Evolutionary conservation across 139 green algal genomes (phyloP), one percentile per base, ranked within the genome.

Genomic region (Nannochloris sp.): DNA sequence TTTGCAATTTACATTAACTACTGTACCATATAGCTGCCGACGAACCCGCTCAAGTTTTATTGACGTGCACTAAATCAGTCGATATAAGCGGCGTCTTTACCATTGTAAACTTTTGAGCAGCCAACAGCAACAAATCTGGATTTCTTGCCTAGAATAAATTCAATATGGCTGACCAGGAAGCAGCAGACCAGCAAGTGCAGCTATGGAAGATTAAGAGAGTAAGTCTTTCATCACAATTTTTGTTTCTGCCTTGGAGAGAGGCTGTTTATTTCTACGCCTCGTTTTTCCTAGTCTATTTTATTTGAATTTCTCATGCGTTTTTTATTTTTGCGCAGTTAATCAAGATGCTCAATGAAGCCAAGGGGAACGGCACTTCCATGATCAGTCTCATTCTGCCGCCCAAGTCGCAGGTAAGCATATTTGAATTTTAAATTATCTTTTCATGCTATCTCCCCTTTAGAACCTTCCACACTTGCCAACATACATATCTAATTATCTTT

Each of bases 351-450:
- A 82, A 95, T 66, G 72, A 73, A 34, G 89, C 90, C 0, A 62
- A 83, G 15, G 90, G 94, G 32, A 97, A 97, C 72, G 94, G 94
- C n/a, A 99, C 94, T 14, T 96, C 85, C 56, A 99, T 99, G 94
- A 99, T 99, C 67, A 93, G 80, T 46, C 74, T 99, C 2, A 97
- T 99, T 61, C 94, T 99, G 82, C 94, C 94, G 24, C 94, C 95
- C 0, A 95, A 97, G 63, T 95, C 97, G 73, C 93, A 98, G 87
- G 88, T 87, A 36, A 6, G 75, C 14, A 12, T 1, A 12, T n/a
- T 59, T 9, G 2, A 59, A 32, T 59, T 10, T n/a, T 60, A 29
- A 23, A 46, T 13, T 60, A 46, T 13, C 19, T 60, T 60, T 14
- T 13, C 36, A 46, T 60, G 60, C 25, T 23, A 4, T 10, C 60